A percentile compares a stretch with the other conserved stretches of the same genome.
Conservation (phyloP, 495 filamentous ascomycete species). For the Xylaria scruposa region DNA sequence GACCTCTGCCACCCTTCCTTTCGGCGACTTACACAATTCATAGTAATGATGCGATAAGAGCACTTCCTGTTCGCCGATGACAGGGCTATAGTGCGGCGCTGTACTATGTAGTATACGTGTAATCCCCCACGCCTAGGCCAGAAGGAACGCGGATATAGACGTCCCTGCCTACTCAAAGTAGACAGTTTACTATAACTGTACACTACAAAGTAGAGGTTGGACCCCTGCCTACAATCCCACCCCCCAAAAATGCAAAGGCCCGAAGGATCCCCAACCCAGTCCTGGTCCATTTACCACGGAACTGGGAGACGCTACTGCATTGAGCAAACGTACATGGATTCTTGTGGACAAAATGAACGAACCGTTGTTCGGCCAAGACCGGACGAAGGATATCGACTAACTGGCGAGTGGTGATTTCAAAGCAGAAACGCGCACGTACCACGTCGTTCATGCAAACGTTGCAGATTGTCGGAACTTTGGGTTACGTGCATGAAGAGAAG, state of each 20-base stretch:
- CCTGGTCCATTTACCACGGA: slow-evolving; percentile 16
- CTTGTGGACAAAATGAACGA: not conserved
- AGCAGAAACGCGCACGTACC: not conserved
- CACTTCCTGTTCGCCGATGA: not conserved
- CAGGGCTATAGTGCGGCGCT: not conserved
- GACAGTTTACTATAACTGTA: not conserved
- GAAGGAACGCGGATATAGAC: not conserved
- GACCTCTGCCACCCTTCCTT: slow-evolving; percentile 10
- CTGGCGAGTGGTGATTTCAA: not conserved
- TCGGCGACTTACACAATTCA: not conserved
- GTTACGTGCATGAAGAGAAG: not conserved
- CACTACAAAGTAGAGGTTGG: not conserved
- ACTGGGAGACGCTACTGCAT: slow-evolving; percentile 23
- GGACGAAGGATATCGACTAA: not conserved
- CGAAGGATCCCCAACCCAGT: slow-evolving; percentile 20
- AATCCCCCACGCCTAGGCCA: slow-evolving; percentile 13
- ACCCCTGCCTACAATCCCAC: not conserved
- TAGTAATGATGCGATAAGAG: not conserved
- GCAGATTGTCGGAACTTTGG: not conserved
- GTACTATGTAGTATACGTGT: not conserved
- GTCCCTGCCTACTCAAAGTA: not conserved
- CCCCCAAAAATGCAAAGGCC: not conserved
- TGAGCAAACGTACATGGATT: slow-evolving; percentile 5
- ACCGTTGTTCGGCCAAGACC: not conserved
- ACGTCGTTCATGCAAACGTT: not conserved